Percentiles rank a stretch among this genome's conserved stretches.
Conservation (phyloP, 176 grass and related monocot species). For the Musa itinerans region DNA sequence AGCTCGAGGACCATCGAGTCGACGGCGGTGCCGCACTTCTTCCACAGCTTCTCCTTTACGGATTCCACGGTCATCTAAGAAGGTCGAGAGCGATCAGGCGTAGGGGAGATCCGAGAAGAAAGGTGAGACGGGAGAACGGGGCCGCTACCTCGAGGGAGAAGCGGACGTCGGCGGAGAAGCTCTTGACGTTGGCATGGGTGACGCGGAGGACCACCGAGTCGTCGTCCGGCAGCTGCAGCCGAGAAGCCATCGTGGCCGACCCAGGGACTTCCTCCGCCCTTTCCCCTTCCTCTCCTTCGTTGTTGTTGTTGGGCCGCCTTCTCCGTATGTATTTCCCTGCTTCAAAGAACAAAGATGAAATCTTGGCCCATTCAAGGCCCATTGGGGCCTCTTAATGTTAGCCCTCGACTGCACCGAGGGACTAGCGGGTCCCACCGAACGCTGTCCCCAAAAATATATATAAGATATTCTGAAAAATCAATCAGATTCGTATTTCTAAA, state of each 20-base stretch:
- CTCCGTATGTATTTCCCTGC: too few species aligned
- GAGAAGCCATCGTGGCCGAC: constrained; percentile 32
- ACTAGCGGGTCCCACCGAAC: too few species aligned
- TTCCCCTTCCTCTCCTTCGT: not conserved
- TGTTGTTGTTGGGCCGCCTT: too few species aligned
- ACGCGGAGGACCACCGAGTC: constrained; percentile 59
- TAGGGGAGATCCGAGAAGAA: not conserved
- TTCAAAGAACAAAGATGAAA: too few species aligned
- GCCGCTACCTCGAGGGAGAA: constrained; percentile 52
- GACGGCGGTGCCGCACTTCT: constrained; percentile 63
- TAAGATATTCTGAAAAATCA: too few species aligned
- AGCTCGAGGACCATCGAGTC: constrained; percentile 71
- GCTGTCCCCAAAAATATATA: too few species aligned
- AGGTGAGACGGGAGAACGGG: not conserved
- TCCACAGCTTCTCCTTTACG: constrained; percentile 90
- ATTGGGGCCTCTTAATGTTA: too few species aligned
- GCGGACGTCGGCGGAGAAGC: constrained; percentile 66
- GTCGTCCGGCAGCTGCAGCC: constrained; percentile 53
- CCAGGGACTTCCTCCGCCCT: not conserved
- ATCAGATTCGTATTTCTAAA: too few species aligned
- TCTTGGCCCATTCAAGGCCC: too few species aligned
- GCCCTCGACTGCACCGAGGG: too few species aligned
- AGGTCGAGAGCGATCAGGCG: not conserved
- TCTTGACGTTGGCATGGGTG: constrained; percentile 79
- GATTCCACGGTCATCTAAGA: constrained; percentile 55